Evolutionary conservation across 2,329 filamentous ascomycete species (phyloP).

Genomic region (Arthrobotrys entomopaga): DNA sequence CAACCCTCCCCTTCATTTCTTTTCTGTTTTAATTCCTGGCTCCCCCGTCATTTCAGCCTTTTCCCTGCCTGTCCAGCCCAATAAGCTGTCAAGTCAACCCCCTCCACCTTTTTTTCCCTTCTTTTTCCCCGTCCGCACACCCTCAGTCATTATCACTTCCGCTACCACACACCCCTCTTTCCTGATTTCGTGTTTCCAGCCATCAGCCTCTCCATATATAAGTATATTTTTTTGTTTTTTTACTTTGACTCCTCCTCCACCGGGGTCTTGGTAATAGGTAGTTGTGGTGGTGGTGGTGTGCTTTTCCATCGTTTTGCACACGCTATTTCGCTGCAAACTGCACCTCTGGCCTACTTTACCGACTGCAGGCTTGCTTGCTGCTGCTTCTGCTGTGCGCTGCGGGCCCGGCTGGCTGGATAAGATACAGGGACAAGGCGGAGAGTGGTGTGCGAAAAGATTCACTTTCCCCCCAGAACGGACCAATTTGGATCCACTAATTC

Average conservation of each 20-base stretch:
- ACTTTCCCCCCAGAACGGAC: conserved; percentile 27
- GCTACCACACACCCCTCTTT: conserved; percentile 33
- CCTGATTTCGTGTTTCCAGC: conserved; percentile 49
- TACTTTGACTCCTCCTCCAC: not conserved
- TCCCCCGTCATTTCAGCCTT: conserved; percentile 56
- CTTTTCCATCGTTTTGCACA: conserved; percentile 35
- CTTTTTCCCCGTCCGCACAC: conserved; percentile 46
- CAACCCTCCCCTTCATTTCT: conserved; percentile 52
- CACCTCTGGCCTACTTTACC: conserved; percentile 40
- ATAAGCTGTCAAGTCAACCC: conserved; percentile 55
- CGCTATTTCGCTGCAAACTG: conserved; percentile 24
- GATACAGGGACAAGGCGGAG: conserved; percentile 39
- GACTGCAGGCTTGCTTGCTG: conserved; percentile 49
- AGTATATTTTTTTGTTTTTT: conserved; percentile 21
- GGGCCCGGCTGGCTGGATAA: conserved; percentile 43
- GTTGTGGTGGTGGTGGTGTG: conserved; percentile 36
- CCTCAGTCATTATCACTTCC: conserved; percentile 33
- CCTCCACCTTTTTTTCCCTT: conserved; percentile 51
- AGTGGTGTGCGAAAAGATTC: conserved; percentile 40
- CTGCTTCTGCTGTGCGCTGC: conserved; percentile 39
- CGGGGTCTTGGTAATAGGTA: not conserved
- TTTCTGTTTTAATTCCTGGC: conserved; percentile 53
- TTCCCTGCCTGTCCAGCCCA: conserved; percentile 57
- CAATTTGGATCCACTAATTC: conserved; percentile 23
- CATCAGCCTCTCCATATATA: conserved; percentile 38